Base-by-base conservation (phyloP, 2,329 filamentous ascomycete genomes). In the Diplocarpon rosae region DNA sequence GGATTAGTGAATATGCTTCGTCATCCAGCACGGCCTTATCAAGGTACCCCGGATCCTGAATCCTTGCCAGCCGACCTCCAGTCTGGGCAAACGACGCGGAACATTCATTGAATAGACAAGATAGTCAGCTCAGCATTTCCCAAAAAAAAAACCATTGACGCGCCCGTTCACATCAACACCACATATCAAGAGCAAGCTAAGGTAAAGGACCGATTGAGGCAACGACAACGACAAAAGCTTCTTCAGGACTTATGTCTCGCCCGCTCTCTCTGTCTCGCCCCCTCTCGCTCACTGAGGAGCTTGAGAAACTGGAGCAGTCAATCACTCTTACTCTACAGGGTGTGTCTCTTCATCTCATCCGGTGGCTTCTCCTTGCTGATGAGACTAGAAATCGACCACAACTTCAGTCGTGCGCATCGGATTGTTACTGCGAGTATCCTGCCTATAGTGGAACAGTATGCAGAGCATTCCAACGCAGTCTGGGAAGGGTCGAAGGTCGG, bases 321-420 rank as follows among this genome's bases (percentile, higher is more conserved):
- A 96, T 98, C 56, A 98, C 92, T 0, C 72, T 96, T 33, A 96
- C 90, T 0, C 71, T 98, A 16, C 92, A 96, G 80, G 87, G 86
- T 84, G 63, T 47, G 57, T 53, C 32, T 34, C 35, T 15, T 9
- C 12, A 9, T 27, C 30, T 7, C 29, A 29, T 9, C 16, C 16
- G 13, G 20, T 13, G 31, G 16, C 38, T 16, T 30, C n/a, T 12
- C 30, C 16, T 43, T 12, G 41, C 46, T 49, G 37, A 49, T 45
- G 48, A 42, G 54, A 20, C 13, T 58, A 93, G 92, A 98, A 70
- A 98, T 98, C 68, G 92, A 98, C 63, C 85, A 87, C 65, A 98
- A 98, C 67, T 98, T 98, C 64, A 95, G 86, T 68, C 87, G 86
- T 60, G 89, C 92, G 27, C 92, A 98, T 65, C 82, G 88, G 51